Base-by-base conservation (phyloP, 495 filamentous ascomycete genomes). In the Xanthoparmelia taractica region DNA sequence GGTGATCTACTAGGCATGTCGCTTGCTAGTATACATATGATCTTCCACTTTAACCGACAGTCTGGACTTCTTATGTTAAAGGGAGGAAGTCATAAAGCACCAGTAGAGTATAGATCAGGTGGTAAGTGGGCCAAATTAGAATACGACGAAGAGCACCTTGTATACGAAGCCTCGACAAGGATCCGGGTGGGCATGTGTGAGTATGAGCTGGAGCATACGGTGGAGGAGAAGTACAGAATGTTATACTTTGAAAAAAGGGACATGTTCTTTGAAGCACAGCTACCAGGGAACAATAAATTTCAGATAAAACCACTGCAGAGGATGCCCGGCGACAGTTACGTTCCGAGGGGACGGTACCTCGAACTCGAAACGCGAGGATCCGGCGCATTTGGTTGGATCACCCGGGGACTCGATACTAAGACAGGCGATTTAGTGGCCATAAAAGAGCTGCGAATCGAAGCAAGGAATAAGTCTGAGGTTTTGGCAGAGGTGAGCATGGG, bases 371-470 rank as follows among this genome's bases (percentile, higher is more conserved):
- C 55, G 36, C 29, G 36, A 38, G 55, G 55, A 58, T 58, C 36
- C 10, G 55, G 55, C 17, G 55, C 55, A 38, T 58, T 58, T 58
- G 55, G 55, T 12, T 58, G 55, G 55, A 58, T 58, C 29, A 58
- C 55, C 55, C 55, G 18, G 36, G 55, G 55, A 34, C 29, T 58
- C 34, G 58, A 60, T 60, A 60, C 58, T 47, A 38, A 60, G 37
- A 60, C 43, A 43, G 58, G 37, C 34, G 27, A 43, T 41, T 40
- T 40, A 48, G 37, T 43, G 25, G 58, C 58, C 10, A 41, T 60
- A 29, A 60, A 41, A 20, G 58, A 60, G 37, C 58, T 60, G 34
- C 43, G 37, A 41, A 60, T 48, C 2, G 41, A 60, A 34, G 37
- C 12, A 31, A 43, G 58, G n/a, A 60, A 33, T 40, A 40, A 40